Conservation (phyloP, 2,329 filamentous ascomycete species). For the Ceratocystiopsis sp. region DNA sequence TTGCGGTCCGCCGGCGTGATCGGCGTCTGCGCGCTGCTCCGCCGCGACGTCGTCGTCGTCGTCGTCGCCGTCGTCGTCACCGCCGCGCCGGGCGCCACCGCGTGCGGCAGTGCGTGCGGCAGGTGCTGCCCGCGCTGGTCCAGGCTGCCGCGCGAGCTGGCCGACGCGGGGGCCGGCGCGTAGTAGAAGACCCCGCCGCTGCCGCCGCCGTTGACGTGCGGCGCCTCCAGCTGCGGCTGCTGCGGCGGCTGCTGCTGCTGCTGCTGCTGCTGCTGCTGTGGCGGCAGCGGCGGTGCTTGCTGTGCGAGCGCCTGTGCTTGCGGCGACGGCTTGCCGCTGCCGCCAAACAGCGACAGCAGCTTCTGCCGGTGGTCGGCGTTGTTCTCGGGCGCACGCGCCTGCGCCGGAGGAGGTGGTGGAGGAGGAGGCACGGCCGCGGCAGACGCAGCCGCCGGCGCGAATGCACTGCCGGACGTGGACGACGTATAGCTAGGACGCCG, state of each 20-base stretch:
- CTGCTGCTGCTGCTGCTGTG: conserved; percentile 8
- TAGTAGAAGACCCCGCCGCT: no score
- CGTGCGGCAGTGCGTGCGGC: neutral
- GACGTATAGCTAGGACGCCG: conserved; percentile 5
- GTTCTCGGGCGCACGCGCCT: conserved; percentile 12
- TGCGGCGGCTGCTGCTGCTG: neutral
- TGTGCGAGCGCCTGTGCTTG: conserved; percentile 5
- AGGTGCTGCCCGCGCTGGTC: neutral
- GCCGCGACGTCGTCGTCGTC: neutral
- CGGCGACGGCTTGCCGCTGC: conserved; percentile 25
- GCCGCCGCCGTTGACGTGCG: no score
- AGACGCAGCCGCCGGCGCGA: neutral
- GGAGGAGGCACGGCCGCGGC: neutral
- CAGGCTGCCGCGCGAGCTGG: conserved; percentile 4
- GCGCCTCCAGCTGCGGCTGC: conserved; percentile 9
- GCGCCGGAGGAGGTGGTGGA: neutral
- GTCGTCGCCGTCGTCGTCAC: neutral
- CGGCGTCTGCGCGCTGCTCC: conserved; percentile 30
- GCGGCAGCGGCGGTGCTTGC: conserved; percentile 4
- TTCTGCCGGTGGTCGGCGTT: conserved; percentile 26
- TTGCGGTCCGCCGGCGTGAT: conserved; percentile 56
- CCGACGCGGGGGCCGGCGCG: neutral
- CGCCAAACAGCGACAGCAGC: conserved; percentile 47
- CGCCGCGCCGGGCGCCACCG: no score
- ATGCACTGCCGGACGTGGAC: neutral